Evolutionary conservation across 768 basidiomycete species (phyloP).

Genomic region (Lactarius quietus): DNA sequence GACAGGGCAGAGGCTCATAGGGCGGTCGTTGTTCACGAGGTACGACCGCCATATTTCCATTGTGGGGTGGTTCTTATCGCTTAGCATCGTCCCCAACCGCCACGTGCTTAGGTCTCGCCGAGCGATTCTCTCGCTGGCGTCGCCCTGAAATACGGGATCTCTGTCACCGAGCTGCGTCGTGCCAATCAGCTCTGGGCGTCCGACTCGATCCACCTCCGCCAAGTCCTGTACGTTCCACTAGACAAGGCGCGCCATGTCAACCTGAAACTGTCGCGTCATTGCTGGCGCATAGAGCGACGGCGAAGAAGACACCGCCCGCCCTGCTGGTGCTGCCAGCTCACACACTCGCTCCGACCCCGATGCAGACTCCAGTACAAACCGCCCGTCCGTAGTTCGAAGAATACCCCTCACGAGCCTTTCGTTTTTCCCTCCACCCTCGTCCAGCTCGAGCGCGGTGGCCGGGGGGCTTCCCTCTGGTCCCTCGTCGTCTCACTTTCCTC

Average conservation of each 20-base stretch:
- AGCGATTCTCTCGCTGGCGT: constrained; percentile 84
- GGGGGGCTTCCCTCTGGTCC: not conserved
- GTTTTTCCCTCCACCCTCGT: constrained; percentile 32
- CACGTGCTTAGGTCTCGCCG: constrained; percentile 46
- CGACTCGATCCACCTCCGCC: constrained; percentile 87
- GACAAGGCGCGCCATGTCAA: constrained; percentile 50
- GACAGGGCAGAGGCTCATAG: constrained; percentile 6
- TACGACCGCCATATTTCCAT: constrained; percentile 30
- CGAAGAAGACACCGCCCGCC: not conserved
- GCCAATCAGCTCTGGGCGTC: constrained; percentile 93
- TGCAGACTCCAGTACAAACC: not conserved
- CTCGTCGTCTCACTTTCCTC: not conserved
- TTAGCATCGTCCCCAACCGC: not conserved
- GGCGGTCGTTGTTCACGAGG: constrained; percentile 60
- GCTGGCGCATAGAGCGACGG: constrained; percentile 18
- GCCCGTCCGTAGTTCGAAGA: constrained; percentile 29
- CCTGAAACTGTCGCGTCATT: constrained; percentile 31
- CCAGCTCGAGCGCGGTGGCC: constrained; percentile 6
- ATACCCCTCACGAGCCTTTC: constrained; percentile 34
- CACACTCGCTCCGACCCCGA: not conserved
- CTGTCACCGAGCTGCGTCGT: constrained; percentile 74
- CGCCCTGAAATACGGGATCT: constrained; percentile 84
- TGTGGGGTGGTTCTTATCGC: not conserved
- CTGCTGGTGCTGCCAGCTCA: not conserved
- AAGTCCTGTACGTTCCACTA: constrained; percentile 75